phyloP scores from a whole-genome alignment of 2,329 filamentous ascomycete genomes.

The Capronia americana region DNA sequence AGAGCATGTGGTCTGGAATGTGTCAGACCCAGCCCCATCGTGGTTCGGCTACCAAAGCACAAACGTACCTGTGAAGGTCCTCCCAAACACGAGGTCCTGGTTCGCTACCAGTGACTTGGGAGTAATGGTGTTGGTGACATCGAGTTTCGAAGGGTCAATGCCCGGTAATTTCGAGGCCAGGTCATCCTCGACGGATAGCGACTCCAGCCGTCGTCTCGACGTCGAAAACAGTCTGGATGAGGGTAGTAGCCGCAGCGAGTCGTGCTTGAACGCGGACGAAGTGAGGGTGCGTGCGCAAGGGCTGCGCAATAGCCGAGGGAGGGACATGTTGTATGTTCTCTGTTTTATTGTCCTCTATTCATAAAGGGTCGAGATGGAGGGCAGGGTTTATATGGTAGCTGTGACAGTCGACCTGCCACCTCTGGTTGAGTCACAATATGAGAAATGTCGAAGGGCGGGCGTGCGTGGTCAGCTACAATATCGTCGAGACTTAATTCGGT shows the following conservation, averaged over 20 bases:
- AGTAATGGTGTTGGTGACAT: constrained; percentile 73
- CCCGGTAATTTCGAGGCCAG: constrained; percentile 56
- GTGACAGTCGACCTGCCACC: not conserved
- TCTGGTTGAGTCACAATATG: not conserved
- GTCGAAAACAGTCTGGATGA: constrained; percentile 34
- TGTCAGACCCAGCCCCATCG: not conserved
- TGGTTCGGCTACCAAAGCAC: not conserved
- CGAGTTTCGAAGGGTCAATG: constrained; percentile 78
- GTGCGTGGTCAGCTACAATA: not conserved
- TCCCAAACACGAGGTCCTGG: constrained; percentile 86
- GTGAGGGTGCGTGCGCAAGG: constrained; percentile 32
- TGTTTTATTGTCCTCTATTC: not conserved
- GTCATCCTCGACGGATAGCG: constrained; percentile 30
- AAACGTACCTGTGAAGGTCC: constrained; percentile 79
- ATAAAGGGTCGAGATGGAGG: not conserved
- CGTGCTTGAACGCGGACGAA: constrained; percentile 20
- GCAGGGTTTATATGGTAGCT: not conserved
- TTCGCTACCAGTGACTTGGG: constrained; percentile 77
- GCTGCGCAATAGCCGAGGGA: constrained; percentile 35
- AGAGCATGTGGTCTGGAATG: constrained; percentile 88
- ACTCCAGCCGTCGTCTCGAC: constrained; percentile 29
- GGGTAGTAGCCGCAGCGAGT: constrained; percentile 28
- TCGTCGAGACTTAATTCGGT: not conserved
- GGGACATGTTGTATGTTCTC: constrained; percentile 27
- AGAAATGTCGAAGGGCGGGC: not conserved